Base-by-base conservation (phyloP, 2,329 filamentous ascomycete genomes). In the Epichloe scottii region DNA sequence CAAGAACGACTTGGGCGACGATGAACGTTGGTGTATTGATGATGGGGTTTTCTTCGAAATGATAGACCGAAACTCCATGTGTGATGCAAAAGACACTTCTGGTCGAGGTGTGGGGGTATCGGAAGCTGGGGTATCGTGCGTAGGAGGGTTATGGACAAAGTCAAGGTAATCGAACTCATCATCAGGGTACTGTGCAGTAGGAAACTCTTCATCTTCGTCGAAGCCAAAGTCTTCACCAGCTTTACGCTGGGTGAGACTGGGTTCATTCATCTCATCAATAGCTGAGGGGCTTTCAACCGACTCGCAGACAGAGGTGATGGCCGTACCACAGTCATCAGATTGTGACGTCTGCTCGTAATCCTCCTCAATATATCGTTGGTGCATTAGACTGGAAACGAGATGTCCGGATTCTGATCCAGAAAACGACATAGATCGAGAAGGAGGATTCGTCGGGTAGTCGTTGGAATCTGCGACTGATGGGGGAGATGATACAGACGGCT, bases 391-490 rank as follows among this genome's bases (percentile, higher is more conserved):
- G 21, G 67, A 53, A 30, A 60, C 55, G 51, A 72, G 67, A 19
- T 58, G 62, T 26, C 70, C 72, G 2, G 70, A 67, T 54, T 77
- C 76, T 0, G 70, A 74, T 48, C 72, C 74, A 1, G 75, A 78
- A 56, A 76, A 77, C 2, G 76, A 79, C 50, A 75, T 65, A 14
- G 71, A 72, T 50, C 75, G 71, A 8, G 72, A 69, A 5, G 72
- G 70, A 1, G 71, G 71, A 46, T 61, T 66, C 62, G 59, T 69
- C 51, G 59, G 62, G 51, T 55, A 68, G 53, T 48, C 64, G 54
- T 56, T 60, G 15, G 59, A 63, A n/a, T 63, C 61, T 26, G 59
- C 54, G 33, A 68, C 67, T 15, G 60, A 62, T 5, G 67, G 65
- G 3, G 46, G 46, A 42, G 68, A 70, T 5, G 67, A 62, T 42